phyloP scores from a whole-genome alignment of 352 stramenopile genomes.

The Aphanomyces invadans region DNA sequence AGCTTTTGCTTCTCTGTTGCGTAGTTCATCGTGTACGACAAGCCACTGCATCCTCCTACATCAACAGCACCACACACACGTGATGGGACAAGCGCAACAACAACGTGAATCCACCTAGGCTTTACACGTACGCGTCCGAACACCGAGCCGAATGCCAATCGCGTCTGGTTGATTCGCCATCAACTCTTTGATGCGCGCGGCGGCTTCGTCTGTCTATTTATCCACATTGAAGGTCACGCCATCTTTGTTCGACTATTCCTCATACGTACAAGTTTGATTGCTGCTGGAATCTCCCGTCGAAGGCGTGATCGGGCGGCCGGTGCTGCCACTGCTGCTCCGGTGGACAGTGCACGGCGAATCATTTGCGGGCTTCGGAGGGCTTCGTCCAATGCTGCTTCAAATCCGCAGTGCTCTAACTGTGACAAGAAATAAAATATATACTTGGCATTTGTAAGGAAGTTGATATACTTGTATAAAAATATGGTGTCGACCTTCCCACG shows the following conservation, averaged over 20 bases:
- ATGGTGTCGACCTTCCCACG: neutral
- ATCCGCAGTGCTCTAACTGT: no score
- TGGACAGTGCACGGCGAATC: neutral
- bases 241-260: no score
- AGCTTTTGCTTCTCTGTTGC: slow-evolving; percentile 90
- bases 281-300: slow-evolving; percentile 19
- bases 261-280: slow-evolving; percentile 25
- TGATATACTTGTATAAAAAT: neutral
- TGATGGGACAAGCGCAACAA: no score
- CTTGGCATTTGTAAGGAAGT: neutral
- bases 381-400: slow-evolving; percentile 6
- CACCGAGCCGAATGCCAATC: slow-evolving; percentile 93
- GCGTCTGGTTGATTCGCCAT: slow-evolving; percentile 78
- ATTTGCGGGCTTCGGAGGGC: neutral
- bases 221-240: neutral
- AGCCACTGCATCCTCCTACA: slow-evolving; percentile 94
- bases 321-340: neutral
- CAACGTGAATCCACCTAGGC: neutral
- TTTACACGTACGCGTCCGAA: slow-evolving; percentile 78
- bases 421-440: neutral
- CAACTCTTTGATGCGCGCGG: slow-evolving; percentile 80
- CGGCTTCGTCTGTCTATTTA: slow-evolving; percentile 81
- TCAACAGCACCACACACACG: neutral
- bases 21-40: slow-evolving; percentile 99
- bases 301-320: neutral